Base-by-base conservation (phyloP, 768 basidiomycete species). In the Pulveroboletus sp. region DNA sequence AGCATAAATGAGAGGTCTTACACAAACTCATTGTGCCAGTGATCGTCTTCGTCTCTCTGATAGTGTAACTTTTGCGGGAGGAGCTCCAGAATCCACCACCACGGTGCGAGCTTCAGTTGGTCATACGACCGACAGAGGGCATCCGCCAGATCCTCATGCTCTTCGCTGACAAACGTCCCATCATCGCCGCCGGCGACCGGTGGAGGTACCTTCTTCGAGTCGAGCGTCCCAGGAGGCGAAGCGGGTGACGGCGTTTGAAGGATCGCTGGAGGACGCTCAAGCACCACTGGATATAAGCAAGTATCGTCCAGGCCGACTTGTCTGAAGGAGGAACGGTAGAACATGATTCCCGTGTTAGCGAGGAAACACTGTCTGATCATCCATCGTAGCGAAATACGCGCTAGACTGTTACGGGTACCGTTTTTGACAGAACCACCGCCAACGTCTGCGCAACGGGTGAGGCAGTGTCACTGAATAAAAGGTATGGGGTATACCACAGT, bases 321-420 rank as follows among this genome's bases (percentile, higher is more conserved):
- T 15, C 63, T 64, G 36, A 83, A 69, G 17, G 67, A 69, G 21
- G 72, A 70, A 2, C 70, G 56, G 17, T 76, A 66, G 69, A 86
- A 86, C 57, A 82, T 69, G 54, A 86, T 82, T 0, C 83, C 84
- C 1, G 73, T 73, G 3, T 80, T 59, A 7, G 75, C 61, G 43
- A 70, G 71, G 73, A 86, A 82, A 53, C 76, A 79, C 59, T 88
- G 76, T 35, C 85, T 78, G 50, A 88, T 71, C 83, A 87, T 86
- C 85, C 86, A 91, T 45, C 86, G 79, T 30, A 91, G 73, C 1
- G 87, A 71, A 38, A 89, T 85, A 35, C 85, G 80, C 1, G 86
- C 81, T 3, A 90, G 74, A 40, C 74, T 79, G 56, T 84, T 77
- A 12, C 72, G 74, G 0, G 73, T 71, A 45, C 73, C 76, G 51